Conservation (phyloP, 2,329 filamentous ascomycete genomes). For the Blastomyces silverae region DNA sequence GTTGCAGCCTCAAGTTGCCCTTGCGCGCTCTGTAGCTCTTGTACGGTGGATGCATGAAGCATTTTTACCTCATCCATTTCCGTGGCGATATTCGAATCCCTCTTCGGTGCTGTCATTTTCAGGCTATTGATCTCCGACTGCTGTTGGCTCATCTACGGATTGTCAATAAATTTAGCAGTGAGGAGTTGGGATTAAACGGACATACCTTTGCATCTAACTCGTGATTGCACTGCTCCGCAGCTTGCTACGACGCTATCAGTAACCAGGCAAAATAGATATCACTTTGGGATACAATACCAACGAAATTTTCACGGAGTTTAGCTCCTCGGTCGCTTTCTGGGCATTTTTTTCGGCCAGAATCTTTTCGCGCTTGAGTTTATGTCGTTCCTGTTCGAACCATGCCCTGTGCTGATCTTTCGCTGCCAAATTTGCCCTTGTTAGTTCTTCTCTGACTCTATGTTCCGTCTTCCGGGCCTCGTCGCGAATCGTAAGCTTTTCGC, state of each 20-base stretch:
- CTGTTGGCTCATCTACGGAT: conserved; percentile 11
- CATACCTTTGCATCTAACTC: conserved; percentile 16
- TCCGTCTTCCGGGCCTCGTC: conserved; percentile 25
- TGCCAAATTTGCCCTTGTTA: conserved; percentile 29
- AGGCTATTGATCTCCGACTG: conserved; percentile 23
- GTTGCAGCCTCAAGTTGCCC: conserved; percentile 18
- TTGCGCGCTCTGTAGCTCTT: conserved; percentile 9
- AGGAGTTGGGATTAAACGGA: neutral
- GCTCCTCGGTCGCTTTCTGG: conserved; percentile 21
- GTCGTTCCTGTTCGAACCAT: conserved; percentile 29
- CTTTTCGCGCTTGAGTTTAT: conserved; percentile 28
- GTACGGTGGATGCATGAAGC: conserved; percentile 12
- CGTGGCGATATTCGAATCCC: conserved; percentile 22
- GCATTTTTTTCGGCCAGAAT: conserved; percentile 21
- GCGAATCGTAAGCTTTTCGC: conserved; percentile 23
- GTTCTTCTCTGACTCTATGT: conserved; percentile 28
- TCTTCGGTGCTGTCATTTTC: conserved; percentile 20
- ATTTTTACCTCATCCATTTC: conserved; percentile 25
- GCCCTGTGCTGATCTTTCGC: conserved; percentile 27
- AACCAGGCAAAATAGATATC: neutral
- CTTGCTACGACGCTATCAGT: conserved; percentile 13
- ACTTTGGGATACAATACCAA: conserved; percentile 24
- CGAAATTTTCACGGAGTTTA: conserved; percentile 23
- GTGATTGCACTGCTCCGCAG: conserved; percentile 5
- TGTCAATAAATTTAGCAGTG: conserved; percentile 3